These are phyloP conservation scores for Astrocystis sublimbata DNA, from an alignment of 495 filamentous ascomycete genomes.

Conservation along the genomic window DNA sequence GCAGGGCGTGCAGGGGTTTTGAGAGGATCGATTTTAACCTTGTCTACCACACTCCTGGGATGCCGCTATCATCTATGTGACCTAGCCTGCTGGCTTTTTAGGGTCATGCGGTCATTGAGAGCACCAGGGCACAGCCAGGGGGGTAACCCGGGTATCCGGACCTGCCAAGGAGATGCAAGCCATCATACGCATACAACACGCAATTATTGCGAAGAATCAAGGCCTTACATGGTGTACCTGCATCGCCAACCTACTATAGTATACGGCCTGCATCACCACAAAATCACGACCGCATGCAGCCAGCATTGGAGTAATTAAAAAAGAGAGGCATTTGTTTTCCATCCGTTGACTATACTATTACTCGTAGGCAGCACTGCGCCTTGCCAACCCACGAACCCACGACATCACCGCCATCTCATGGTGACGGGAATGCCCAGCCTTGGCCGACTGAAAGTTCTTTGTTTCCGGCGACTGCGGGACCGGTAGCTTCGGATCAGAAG, in stretches of 20 bases:
- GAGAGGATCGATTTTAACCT: too few species aligned
- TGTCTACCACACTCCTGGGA: slow-evolving; percentile 31
- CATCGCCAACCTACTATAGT: too few species aligned
- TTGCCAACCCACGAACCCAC: neutral
- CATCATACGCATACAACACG: slow-evolving; percentile 7
- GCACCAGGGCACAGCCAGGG: neutral
- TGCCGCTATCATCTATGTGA: slow-evolving; percentile 24
- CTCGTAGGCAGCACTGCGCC: neutral
- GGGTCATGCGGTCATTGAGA: slow-evolving; percentile 19
- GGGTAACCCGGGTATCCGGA: slow-evolving; percentile 5
- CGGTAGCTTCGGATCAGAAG: neutral
- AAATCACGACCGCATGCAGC: neutral
- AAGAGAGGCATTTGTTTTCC: neutral
- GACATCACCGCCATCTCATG: neutral
- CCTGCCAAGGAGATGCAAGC: slow-evolving; percentile 8
- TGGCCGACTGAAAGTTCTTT: neutral
- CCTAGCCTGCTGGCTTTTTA: slow-evolving; percentile 1
- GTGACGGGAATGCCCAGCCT: neutral
- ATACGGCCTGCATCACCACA: neutral
- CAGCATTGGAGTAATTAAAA: too few species aligned
- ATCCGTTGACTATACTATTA: too few species aligned
- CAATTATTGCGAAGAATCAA: neutral
- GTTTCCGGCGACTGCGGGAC: neutral
- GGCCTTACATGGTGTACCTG: too few species aligned
- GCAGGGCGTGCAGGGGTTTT: slow-evolving; percentile 29